phyloP scores from a whole-genome alignment of 441 rosid species.

The Euphorbia celastroides region DNA sequence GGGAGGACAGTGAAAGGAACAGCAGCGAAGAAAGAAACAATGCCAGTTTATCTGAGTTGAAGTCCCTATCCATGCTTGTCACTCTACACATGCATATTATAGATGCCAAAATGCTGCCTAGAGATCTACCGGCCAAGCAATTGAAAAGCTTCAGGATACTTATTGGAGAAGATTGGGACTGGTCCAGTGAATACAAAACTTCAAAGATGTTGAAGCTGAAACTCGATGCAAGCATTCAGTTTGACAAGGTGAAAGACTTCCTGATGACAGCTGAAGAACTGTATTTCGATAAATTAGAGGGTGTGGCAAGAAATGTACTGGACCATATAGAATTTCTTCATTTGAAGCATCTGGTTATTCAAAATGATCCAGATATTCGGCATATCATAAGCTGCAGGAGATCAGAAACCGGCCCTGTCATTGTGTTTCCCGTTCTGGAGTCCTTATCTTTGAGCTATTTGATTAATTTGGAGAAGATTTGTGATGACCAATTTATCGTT shows the following conservation, averaged over 20 bases:
- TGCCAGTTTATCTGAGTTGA: background rate
- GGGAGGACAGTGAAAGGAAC: background rate
- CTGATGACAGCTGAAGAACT: slow-evolving; percentile 13
- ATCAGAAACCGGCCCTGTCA: too few relatives aligned
- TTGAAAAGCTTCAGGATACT: background rate
- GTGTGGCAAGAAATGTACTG: slow-evolving; percentile 6
- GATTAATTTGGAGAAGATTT: slow-evolving; percentile 8
- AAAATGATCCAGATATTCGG: slow-evolving; percentile 4
- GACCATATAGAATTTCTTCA: background rate
- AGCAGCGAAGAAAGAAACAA: background rate
- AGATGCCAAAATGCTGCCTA: background rate
- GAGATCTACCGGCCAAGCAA: background rate
- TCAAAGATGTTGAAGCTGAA: background rate
- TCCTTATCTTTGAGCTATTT: background rate
- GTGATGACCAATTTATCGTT: background rate
- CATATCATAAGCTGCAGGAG: background rate
- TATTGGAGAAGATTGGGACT: background rate
- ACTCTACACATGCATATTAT: background rate
- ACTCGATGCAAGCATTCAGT: background rate
- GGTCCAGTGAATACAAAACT: background rate
- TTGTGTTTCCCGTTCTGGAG: background rate
- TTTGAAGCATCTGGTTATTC: slow-evolving; percentile 16
- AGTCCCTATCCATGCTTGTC: background rate
- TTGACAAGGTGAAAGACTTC: background rate
- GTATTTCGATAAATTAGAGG: background rate